phyloP scores from a whole-genome alignment of 1,284 basidiomycete species.

The Trametes sp. region DNA sequence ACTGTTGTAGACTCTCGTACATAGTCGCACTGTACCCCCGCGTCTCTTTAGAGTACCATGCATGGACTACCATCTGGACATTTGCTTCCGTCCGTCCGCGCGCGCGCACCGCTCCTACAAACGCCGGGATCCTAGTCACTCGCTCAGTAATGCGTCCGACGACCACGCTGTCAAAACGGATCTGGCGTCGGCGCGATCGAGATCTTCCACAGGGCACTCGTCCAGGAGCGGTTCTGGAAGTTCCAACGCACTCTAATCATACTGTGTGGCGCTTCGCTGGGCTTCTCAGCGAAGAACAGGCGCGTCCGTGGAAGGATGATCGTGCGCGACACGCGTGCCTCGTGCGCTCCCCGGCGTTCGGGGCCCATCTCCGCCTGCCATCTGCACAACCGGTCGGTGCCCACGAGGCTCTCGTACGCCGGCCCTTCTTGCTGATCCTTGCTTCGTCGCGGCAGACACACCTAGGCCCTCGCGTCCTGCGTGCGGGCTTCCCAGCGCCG shows the following conservation, averaged over 20 bases:
- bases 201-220: conserved; percentile 12
- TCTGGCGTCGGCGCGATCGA: conserved; percentile 18
- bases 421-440: conserved; percentile 21
- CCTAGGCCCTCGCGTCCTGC: neutral
- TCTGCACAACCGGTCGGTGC: conserved; percentile 18
- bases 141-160: conserved; percentile 3
- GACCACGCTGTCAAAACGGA: conserved; percentile 23
- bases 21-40: conserved; percentile 18
- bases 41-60: conserved; percentile 18
- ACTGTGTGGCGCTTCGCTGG: conserved; percentile 17
- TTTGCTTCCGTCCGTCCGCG: neutral
- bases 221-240: conserved; percentile 14
- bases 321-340: neutral
- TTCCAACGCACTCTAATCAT: conserved; percentile 19
- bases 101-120: neutral
- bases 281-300: conserved; percentile 6
- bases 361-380: conserved; percentile 14
- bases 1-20: conserved; percentile 24
- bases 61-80: conserved; percentile 1
- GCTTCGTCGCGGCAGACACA: conserved; percentile 17
- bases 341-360: conserved; percentile 4
- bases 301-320: neutral
- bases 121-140: conserved; percentile 9
- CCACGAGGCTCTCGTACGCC: conserved; percentile 32
- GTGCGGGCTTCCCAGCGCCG: neutral